Evolutionary conservation across 306 rosid genomes (phyloP).

Genomic region (Cucurbita moschata): DNA sequence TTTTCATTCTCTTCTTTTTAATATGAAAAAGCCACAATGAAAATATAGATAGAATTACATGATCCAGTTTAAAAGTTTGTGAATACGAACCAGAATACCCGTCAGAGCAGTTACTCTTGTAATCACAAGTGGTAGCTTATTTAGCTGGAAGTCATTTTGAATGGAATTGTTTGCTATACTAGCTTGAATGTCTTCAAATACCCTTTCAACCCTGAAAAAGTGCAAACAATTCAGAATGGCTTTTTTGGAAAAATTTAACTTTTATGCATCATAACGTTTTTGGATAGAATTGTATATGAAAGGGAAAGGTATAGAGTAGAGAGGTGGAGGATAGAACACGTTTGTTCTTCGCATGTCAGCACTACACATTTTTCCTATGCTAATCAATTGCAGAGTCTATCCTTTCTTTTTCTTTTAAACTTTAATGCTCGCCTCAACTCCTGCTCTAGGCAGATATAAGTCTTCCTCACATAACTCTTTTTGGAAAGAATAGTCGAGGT

Average conservation of each 20-base stretch:
- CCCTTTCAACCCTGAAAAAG: constrained; percentile 61
- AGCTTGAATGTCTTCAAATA: constrained; percentile 41
- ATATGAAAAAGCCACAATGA: neutral
- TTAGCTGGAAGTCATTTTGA: constrained; percentile 31
- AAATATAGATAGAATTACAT: neutral
- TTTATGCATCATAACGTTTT: neutral
- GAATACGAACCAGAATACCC: constrained; percentile 72
- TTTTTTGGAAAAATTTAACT: neutral
- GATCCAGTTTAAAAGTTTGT: neutral
- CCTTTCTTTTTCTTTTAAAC: neutral
- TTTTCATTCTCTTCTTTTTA: neutral
- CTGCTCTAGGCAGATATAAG: neutral
- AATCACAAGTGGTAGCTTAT: constrained; percentile 68
- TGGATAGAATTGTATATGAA: neutral
- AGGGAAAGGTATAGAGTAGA: neutral
- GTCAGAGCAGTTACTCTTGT: constrained; percentile 74
- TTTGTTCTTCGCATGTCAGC: neutral
- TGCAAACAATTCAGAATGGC: neutral
- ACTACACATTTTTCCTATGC: neutral
- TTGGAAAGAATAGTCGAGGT: neutral
- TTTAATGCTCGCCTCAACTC: neutral
- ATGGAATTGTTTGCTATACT: constrained; percentile 31
- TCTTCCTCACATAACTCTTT: neutral
- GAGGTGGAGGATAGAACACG: neutral
- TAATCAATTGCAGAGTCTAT: neutral